Evolutionary conservation across 2,329 filamentous ascomycete species (phyloP).

Genomic region (Arthrobotrys entomopaga): DNA sequence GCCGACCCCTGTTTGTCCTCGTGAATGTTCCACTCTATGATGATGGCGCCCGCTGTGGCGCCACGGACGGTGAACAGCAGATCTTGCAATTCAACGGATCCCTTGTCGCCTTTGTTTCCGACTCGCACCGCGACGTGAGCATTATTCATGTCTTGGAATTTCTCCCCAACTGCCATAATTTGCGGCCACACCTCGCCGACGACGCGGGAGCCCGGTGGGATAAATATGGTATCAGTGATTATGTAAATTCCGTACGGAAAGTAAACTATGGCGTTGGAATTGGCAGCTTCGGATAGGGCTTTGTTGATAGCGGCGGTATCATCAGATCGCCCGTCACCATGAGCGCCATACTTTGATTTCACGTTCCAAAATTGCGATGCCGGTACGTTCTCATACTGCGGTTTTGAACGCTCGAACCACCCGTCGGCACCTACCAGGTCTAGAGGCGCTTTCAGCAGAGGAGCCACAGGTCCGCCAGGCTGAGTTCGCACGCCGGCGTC

Average conservation of each 20-base stretch:
- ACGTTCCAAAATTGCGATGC: slow-evolving; percentile 80
- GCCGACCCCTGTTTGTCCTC: slow-evolving; percentile 62
- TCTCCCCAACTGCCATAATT: slow-evolving; percentile 69
- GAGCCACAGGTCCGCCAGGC: slow-evolving; percentile 62
- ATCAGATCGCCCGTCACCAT: slow-evolving; percentile 86
- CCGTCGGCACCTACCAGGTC: slow-evolving; percentile 69
- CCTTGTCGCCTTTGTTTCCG: slow-evolving; percentile 71
- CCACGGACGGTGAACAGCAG: slow-evolving; percentile 77
- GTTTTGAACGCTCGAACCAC: slow-evolving; percentile 85
- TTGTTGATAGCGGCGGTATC: slow-evolving; percentile 89
- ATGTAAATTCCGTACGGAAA: slow-evolving; percentile 80
- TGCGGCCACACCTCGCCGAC: slow-evolving; percentile 71
- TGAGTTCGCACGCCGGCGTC: slow-evolving; percentile 65
- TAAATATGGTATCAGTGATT: slow-evolving; percentile 69
- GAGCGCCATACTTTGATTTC: slow-evolving; percentile 78
- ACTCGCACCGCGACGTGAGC: slow-evolving; percentile 73
- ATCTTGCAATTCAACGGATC: slow-evolving; percentile 76
- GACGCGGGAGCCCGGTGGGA: slow-evolving; percentile 64
- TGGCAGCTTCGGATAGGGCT: slow-evolving; percentile 70
- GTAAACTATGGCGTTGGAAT: slow-evolving; percentile 70
- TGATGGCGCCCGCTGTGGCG: slow-evolving; percentile 72
- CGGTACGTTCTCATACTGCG: slow-evolving; percentile 79
- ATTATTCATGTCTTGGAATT: slow-evolving; percentile 68
- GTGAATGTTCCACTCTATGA: slow-evolving; percentile 78
- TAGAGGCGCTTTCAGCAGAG: slow-evolving; percentile 60